Evolutionary conservation across 1,284 basidiomycete species (phyloP), one percentile per base, ranked within the genome.

Genomic region (Ustilago loliicola): DNA sequence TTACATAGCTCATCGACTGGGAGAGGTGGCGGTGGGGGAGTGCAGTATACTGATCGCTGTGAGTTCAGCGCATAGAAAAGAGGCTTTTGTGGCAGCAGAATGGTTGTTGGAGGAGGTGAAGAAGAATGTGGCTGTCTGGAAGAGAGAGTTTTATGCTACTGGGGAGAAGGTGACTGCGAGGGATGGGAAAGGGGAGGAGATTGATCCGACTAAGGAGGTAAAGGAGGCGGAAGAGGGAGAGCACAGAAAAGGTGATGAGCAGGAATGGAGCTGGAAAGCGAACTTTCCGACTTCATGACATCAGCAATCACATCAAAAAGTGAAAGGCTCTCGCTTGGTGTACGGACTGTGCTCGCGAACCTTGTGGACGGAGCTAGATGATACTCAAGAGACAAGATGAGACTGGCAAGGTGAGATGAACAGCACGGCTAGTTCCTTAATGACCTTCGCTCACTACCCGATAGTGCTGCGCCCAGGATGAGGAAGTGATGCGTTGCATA

Each of bases 1-100:
- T 85, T 89, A 90, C 19, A 87, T 94, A 10, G 89, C 93, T 72
- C 94, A 96, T 86, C 90, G 94, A n/a, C 88, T 95, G 29, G 94
- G 94, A 25, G 87, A 87, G 19, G 93, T 94, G 5, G 91, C 91
- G 9, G 92, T 94, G 6, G 92, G 92, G 17, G 90, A 94, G 82
- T 90, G 92, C 23, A 94, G 92, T 13, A 94, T 95, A 74, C 91
- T 95, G 56, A 91, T 95, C 66, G 93, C 92, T 2, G 93, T 94
- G 8, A 93, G 93, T 11, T 92, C 92, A n/a, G 92, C 93, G 23
- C 94, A 94, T 87, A 89, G 94, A 29, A 91, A 91, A 77, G 93
- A 93, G 82, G 91, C 93, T 2, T 95, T 95, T 83, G 87, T 89
- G 55, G 91, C 91, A 15, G 94, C 93, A 82, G 94, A 95, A 86